Conservation (phyloP, 805 yeast genomes). For the Starmerella apis region DNA sequence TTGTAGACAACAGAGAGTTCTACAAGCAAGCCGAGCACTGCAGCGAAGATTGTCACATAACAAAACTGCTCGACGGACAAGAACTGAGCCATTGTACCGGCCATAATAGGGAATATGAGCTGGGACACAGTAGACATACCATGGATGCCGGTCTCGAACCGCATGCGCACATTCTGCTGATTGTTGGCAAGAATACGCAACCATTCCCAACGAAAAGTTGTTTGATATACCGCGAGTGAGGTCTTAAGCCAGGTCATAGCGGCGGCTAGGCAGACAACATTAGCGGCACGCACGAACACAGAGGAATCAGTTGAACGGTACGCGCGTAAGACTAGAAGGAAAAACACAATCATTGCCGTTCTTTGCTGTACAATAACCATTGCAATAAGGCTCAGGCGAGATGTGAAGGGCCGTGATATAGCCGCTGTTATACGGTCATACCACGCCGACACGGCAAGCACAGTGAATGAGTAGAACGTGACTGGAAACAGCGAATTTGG, state of each 20-base stretch:
- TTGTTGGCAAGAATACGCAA: conserved; percentile 24
- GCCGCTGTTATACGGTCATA: conserved; percentile 2
- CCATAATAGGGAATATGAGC: conserved; percentile 15
- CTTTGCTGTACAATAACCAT: conserved; percentile 11
- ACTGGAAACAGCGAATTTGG: conserved; percentile 14
- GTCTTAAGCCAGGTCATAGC: conserved; percentile 10
- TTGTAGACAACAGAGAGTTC: conserved; percentile 21
- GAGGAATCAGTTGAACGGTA: not conserved
- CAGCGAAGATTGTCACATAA: conserved; percentile 11
- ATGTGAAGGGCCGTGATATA: conserved; percentile 11
- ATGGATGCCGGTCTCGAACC: conserved; percentile 15
- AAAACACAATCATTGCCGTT: conserved; percentile 12
- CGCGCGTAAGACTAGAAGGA: conserved; percentile 4
- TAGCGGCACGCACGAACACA: not conserved
- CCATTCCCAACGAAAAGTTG: conserved; percentile 24
- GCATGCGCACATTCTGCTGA: conserved; percentile 19
- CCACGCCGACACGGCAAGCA: conserved; percentile 8
- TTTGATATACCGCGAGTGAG: conserved; percentile 15
- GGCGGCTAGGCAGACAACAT: not conserved
- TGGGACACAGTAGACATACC: conserved; percentile 13
- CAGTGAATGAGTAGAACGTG: conserved; percentile 18
- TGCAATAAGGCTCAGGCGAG: conserved; percentile 14
- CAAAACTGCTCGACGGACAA: conserved; percentile 9
- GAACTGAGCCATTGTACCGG: conserved; percentile 10
- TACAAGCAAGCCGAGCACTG: conserved; percentile 15